Conservation (phyloP, 2,329 filamentous ascomycete species). For the Pseudogymnoascus sp. region DNA sequence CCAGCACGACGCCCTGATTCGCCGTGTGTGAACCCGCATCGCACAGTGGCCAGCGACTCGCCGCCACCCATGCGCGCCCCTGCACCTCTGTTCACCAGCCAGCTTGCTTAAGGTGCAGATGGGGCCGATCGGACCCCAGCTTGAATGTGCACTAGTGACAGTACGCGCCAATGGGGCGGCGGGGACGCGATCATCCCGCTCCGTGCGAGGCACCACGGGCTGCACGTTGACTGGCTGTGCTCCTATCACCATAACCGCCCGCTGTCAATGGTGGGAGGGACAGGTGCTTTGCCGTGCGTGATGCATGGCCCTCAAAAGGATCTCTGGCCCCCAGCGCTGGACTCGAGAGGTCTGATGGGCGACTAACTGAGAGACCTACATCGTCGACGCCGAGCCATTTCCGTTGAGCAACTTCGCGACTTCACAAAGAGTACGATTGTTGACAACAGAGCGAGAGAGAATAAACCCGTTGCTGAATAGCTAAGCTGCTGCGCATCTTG, state of each 20-base stretch:
- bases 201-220: neutral
- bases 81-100: constrained; percentile 1
- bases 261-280: constrained; percentile 4
- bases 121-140: neutral
- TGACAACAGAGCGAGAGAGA: neutral
- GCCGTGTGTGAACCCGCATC: neutral
- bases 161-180: neutral
- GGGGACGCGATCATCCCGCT: constrained; percentile 4
- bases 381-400: neutral
- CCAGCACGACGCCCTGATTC: neutral
- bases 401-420: neutral
- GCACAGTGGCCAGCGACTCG: neutral
- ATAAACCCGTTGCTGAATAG: neutral
- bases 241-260: neutral
- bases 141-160: neutral
- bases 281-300: neutral
- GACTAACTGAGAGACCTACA: constrained; percentile 7
- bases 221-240: neutral
- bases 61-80: neutral
- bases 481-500: constrained; percentile 5
- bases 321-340: constrained; percentile 3
- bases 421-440: constrained; percentile 5
- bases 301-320: constrained; percentile 2
- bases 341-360: constrained; percentile 4
- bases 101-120: constrained; percentile 5